phyloP scores from a whole-genome alignment of 169 alveolate species.

The Eimeria necatrix region DNA sequence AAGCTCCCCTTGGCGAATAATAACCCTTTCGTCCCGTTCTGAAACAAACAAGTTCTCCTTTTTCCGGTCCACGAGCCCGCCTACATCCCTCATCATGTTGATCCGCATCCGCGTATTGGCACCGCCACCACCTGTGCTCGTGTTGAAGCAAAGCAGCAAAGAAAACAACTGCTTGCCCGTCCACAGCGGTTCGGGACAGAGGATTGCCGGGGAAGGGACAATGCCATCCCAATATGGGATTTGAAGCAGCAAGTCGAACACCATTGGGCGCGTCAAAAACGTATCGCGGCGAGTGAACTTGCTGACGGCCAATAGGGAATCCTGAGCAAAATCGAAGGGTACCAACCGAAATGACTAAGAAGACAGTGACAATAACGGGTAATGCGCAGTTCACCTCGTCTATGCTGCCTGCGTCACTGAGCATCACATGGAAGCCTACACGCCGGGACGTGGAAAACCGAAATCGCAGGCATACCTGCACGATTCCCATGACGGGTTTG shows the following conservation, averaged over 20 bases:
- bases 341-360: background rate
- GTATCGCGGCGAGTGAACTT: slow-evolving; percentile 98
- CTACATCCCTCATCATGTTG: slow-evolving; percentile 83
- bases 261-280: slow-evolving; percentile 96
- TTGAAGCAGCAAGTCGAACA: slow-evolving; percentile 95
- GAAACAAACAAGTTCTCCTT: slow-evolving; percentile 83
- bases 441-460: background rate
- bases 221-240: slow-evolving; percentile 98
- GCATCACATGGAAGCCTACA: background rate
- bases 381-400: background rate
- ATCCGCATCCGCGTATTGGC: slow-evolving; percentile 73
- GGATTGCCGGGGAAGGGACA: slow-evolving; percentile 98
- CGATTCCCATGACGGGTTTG: slow-evolving; percentile 99
- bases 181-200: slow-evolving; percentile 98
- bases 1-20: slow-evolving; percentile 97
- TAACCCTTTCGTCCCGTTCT: slow-evolving; percentile 83
- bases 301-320: slow-evolving; percentile 96
- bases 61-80: slow-evolving; percentile 75
- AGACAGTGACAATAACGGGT: background rate
- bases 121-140: slow-evolving; percentile 52
- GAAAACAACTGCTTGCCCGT: slow-evolving; percentile 99
- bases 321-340: slow-evolving; percentile 90
- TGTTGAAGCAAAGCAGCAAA: slow-evolving; percentile 94
- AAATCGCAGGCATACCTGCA: slow-evolving; percentile 80
- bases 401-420: background rate